phyloP scores from a whole-genome alignment of 441 rosid genomes.

The Adansonia madagascariensis region DNA sequence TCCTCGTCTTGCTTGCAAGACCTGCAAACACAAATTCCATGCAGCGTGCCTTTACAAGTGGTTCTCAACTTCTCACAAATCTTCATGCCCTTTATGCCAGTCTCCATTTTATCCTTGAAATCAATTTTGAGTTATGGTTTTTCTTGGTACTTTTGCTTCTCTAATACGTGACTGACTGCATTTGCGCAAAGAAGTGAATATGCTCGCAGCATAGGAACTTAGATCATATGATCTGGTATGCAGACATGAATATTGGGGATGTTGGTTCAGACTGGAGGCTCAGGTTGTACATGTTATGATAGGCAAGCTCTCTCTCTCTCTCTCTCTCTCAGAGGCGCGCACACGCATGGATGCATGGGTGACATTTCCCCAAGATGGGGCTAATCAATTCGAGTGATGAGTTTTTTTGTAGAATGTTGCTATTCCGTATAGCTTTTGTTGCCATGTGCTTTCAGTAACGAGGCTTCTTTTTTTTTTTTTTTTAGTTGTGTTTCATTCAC shows the following conservation, averaged over 20 bases:
- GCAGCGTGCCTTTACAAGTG: constrained; percentile 92
- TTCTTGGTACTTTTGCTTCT: constrained; percentile 8
- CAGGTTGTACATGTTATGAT: neutral
- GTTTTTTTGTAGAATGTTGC: neutral
- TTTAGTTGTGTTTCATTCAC: neutral
- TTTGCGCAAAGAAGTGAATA: neutral
- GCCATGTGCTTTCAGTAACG: neutral
- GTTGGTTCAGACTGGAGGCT: constrained; percentile 8
- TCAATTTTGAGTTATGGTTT: constrained; percentile 11
- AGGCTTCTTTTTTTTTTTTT: neutral
- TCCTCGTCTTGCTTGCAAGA: constrained; percentile 90
- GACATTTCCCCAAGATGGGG: neutral
- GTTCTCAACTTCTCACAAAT: constrained; percentile 91
- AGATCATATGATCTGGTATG: neutral
- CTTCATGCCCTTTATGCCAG: constrained; percentile 92
- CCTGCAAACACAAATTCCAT: constrained; percentile 97
- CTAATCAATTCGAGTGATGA: neutral
- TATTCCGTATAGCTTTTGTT: neutral
- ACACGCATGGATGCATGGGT: neutral
- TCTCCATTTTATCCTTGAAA: constrained; percentile 66
- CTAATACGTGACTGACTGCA: constrained; percentile 2
- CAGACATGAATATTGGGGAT: constrained; percentile 3
- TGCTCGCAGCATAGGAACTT: constrained; percentile 8
- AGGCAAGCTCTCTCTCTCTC: neutral
- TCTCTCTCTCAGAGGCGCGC: neutral